Percentiles rank a stretch among this genome's conserved stretches.
phyloP scores from a whole-genome alignment of 2,329 filamentous ascomycete genomes.

The Huntiella decipiens region DNA sequence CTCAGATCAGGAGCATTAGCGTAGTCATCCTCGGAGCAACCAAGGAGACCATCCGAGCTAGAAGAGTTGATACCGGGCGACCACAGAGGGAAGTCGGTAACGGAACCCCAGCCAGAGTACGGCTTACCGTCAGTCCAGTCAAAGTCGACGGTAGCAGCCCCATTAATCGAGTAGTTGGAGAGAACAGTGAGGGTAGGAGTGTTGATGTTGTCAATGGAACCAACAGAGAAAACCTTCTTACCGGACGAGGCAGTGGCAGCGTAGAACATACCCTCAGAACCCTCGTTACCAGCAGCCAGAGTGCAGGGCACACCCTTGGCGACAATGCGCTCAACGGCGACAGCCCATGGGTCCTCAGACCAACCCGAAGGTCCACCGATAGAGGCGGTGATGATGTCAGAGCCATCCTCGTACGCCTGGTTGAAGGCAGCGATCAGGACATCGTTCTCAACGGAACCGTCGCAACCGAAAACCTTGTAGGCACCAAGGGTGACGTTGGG shows the following conservation, averaged over 20 bases:
- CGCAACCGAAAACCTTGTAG: constrained; percentile 39
- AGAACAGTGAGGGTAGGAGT: constrained; percentile 25
- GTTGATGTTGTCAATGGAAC: constrained; percentile 29
- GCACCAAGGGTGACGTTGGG: constrained; percentile 35
- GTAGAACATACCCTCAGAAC: constrained; percentile 26
- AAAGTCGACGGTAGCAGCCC: constrained; percentile 20
- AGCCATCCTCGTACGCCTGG: constrained; percentile 38
- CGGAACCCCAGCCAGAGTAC: constrained; percentile 20
- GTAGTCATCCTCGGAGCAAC: constrained; percentile 30
- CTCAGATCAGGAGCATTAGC: constrained; percentile 36
- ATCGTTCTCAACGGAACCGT: constrained; percentile 31
- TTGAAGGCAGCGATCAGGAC: constrained; percentile 40
- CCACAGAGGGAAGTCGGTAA: constrained; percentile 30
- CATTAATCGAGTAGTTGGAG: constrained; percentile 23
- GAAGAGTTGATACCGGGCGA: constrained; percentile 29
- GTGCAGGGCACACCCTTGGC: constrained; percentile 33
- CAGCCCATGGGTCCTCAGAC: constrained; percentile 31
- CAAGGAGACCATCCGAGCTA: constrained; percentile 23
- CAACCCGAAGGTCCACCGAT: constrained; percentile 33
- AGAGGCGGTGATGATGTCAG: constrained; percentile 36
- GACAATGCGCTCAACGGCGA: constrained; percentile 32
- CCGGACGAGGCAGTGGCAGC: constrained; percentile 29
- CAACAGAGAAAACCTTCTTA: constrained; percentile 27
- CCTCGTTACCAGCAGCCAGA: constrained; percentile 33
- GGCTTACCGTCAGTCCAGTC: constrained; percentile 25